Evolutionary conservation across 1,139 yeast genomes (phyloP).

Genomic region (Kodamaea sp.): DNA sequence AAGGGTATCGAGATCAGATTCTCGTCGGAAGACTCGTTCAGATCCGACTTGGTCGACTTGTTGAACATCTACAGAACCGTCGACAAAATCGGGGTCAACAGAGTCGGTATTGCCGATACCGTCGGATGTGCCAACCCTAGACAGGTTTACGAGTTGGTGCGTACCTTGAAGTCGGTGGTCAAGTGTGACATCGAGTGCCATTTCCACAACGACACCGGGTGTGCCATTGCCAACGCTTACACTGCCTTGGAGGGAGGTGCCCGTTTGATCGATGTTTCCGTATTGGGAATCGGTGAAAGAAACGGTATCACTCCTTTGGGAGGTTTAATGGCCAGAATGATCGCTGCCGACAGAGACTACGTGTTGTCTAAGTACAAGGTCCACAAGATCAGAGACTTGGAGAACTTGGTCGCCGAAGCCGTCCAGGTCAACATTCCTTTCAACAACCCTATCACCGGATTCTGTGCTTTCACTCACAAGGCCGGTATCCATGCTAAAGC

Average conservation of each 20-base stretch:
- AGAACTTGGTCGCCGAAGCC: constrained; percentile 94
- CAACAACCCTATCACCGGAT: constrained; percentile 98
- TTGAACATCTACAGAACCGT: constrained; percentile 95
- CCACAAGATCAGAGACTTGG: constrained; percentile 94
- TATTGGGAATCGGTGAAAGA: constrained; percentile 97
- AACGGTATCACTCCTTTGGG: constrained; percentile 98
- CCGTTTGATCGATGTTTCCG: constrained; percentile 89
- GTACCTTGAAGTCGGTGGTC: constrained; percentile 90
- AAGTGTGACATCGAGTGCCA: constrained; percentile 98
- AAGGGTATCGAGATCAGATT: constrained; percentile 97
- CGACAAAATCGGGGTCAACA: constrained; percentile 95
- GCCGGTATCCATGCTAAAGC: constrained; percentile 99
- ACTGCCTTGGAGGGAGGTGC: constrained; percentile 99
- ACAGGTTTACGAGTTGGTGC: constrained; percentile 94
- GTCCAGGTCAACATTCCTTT: constrained; percentile 97
- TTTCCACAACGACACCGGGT: constrained; percentile 98
- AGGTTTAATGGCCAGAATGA: constrained; percentile 98
- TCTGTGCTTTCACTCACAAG: constrained; percentile 99
- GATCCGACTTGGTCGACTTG: constrained; percentile 94
- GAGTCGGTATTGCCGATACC: constrained; percentile 99
- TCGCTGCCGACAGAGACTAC: constrained; percentile 96
- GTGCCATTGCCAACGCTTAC: constrained; percentile 98
- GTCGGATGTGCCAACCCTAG: constrained; percentile 99
- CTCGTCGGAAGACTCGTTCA: constrained; percentile 95
- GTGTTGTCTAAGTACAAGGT: constrained; percentile 93